phyloP scores from a whole-genome alignment of 352 stramenopile genomes.

The Phytophthora brassicae region DNA sequence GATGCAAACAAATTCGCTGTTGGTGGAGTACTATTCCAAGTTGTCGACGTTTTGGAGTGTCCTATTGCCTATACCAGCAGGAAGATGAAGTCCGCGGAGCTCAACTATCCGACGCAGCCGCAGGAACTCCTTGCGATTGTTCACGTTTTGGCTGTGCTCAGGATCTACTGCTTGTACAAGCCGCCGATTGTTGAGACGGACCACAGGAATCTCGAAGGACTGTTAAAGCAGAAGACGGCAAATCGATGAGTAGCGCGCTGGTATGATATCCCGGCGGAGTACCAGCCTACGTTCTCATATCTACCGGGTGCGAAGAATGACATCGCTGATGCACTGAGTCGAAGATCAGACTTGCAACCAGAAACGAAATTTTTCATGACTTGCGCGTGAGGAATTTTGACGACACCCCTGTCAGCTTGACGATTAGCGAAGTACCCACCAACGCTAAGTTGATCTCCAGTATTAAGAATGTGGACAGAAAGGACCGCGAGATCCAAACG shows the following conservation, averaged over 20 bases:
- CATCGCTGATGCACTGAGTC: slow-evolving; percentile 10
- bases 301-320: slow-evolving; percentile 22
- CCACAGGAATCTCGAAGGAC: slow-evolving; percentile 13
- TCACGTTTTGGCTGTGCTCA: neutral
- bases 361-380: slow-evolving; percentile 22
- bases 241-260: slow-evolving; percentile 2
- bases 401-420: neutral
- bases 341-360: slow-evolving; percentile 10
- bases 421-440: neutral
- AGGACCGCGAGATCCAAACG: neutral
- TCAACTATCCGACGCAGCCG: slow-evolving; percentile 4
- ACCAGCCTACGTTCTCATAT: slow-evolving; percentile 19
- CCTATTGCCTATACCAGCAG: neutral
- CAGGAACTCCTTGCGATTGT: slow-evolving; percentile 10
- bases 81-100: neutral
- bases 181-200: slow-evolving; percentile 8
- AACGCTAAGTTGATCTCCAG: neutral
- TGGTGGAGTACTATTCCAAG: neutral
- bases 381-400: slow-evolving; percentile 14
- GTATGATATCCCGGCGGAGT: slow-evolving; percentile 1
- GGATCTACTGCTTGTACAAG: slow-evolving; percentile 7
- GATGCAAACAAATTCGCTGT: slow-evolving; percentile 5
- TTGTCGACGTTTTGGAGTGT: neutral
- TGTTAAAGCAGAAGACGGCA: slow-evolving; percentile 16
- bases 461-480: slow-evolving; percentile 5